These are phyloP conservation scores for Plectosphaerella cucumerina DNA, from an alignment of 2,329 filamentous ascomycete genomes.

Conservation along the genomic window DNA sequence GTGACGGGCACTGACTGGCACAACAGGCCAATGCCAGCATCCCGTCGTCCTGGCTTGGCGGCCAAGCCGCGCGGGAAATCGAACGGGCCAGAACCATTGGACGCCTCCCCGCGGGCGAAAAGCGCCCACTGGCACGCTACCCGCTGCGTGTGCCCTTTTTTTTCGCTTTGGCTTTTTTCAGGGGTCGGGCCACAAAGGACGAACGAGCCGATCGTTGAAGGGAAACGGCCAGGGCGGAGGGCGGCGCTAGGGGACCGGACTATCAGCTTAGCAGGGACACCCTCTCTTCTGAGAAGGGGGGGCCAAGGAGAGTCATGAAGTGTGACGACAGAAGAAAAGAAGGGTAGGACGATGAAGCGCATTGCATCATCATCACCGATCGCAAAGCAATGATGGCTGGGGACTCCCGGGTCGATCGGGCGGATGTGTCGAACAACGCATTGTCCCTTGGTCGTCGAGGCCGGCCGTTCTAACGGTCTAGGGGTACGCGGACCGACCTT, in stretches of 20 bases:
- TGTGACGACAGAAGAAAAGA: not conserved
- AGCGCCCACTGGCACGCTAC: not conserved
- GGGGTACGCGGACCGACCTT: not conserved
- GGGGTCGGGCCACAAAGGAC: not conserved
- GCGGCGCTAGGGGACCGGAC: not conserved
- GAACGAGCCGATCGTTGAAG: too few species aligned
- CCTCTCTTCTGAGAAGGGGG: not conserved
- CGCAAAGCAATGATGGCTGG: not conserved
- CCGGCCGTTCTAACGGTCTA: not conserved
- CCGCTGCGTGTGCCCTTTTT: too few species aligned
- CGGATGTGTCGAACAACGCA: not conserved
- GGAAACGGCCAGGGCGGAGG: too few species aligned
- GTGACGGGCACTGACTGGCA: too few species aligned
- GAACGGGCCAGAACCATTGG: constrained; percentile 3
- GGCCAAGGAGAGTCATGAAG: not conserved
- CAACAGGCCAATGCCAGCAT: too few species aligned
- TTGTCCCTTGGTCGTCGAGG: not conserved
- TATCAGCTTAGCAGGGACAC: not conserved
- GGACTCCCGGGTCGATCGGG: not conserved
- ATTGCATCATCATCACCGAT: not conserved
- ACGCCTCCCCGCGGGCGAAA: not conserved
- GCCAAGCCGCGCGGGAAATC: constrained; percentile 1
- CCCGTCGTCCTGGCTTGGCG: not conserved
- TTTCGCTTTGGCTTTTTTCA: not conserved
- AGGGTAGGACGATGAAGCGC: not conserved